Conservation (phyloP, 2,329 filamentous ascomycete genomes). For the Diaporthe batatas region DNA sequence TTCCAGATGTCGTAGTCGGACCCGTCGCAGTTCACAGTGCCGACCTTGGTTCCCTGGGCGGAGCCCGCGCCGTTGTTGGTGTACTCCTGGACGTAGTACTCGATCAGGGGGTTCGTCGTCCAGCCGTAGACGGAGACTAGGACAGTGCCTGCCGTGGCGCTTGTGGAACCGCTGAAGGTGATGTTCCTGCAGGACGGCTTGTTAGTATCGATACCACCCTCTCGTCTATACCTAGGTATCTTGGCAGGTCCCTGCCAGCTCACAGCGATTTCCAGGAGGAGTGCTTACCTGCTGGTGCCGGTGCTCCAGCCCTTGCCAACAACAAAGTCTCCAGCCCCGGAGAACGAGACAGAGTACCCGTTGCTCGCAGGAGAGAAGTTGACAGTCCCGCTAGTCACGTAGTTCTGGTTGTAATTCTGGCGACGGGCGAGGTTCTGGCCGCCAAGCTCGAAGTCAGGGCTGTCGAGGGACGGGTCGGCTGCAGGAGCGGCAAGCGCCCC, state of each 20-base stretch:
- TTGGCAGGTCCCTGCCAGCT: neutral
- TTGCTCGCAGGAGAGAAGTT: constrained; percentile 47
- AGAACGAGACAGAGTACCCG: constrained; percentile 60
- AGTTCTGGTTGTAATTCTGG: constrained; percentile 58
- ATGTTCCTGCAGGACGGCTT: constrained; percentile 46
- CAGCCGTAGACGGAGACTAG: constrained; percentile 55
- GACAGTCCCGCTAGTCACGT: constrained; percentile 55
- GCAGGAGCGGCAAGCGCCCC: constrained; percentile 46
- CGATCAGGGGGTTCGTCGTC: constrained; percentile 54
- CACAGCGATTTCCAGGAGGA: neutral
- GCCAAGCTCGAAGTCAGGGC: constrained; percentile 48
- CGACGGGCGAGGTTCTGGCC: constrained; percentile 47
- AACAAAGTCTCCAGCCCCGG: constrained; percentile 64
- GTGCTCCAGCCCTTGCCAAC: constrained; percentile 71
- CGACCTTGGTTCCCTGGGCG: constrained; percentile 50
- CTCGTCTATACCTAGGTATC: neutral
- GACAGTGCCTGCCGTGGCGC: constrained; percentile 46
- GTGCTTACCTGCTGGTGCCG: constrained; percentile 61
- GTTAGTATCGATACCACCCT: neutral
- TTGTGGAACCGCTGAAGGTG: constrained; percentile 48
- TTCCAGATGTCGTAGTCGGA: constrained; percentile 53
- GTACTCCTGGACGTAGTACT: constrained; percentile 56
- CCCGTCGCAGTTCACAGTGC: constrained; percentile 52
- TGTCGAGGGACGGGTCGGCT: constrained; percentile 41
- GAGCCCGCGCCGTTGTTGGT: constrained; percentile 49